Evolutionary conservation across 1,284 basidiomycete genomes (phyloP).

Genomic region (Sanghuangporus sanghuang): DNA sequence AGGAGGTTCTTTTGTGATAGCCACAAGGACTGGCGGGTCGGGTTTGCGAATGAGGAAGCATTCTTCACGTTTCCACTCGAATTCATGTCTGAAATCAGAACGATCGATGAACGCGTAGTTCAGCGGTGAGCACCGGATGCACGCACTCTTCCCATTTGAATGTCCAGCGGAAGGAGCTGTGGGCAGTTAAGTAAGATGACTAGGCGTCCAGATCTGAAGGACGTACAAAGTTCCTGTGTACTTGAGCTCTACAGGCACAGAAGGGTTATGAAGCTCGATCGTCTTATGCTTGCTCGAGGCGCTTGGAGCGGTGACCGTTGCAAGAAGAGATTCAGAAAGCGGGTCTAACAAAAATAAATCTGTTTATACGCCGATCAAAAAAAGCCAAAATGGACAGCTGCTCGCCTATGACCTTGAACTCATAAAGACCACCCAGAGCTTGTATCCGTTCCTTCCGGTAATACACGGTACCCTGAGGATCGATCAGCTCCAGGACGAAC

Average conservation of each 20-base stretch:
- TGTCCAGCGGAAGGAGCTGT: conserved; percentile 58
- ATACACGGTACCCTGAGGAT: conserved; percentile 54
- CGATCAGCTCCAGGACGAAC: conserved; percentile 60
- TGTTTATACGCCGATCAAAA: neutral
- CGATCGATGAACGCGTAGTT: neutral
- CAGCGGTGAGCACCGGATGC: neutral
- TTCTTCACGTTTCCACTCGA: conserved; percentile 79
- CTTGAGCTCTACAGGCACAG: conserved; percentile 61
- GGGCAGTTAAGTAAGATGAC: neutral
- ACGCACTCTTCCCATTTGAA: conserved; percentile 81
- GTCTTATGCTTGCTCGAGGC: conserved; percentile 67
- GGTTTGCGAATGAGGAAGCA: conserved; percentile 80
- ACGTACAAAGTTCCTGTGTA: conserved; percentile 58
- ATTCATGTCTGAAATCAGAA: conserved; percentile 55
- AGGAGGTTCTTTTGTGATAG: conserved; percentile 69
- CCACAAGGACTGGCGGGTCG: conserved; percentile 78
- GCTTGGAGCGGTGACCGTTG: conserved; percentile 57
- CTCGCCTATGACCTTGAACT: conserved; percentile 62
- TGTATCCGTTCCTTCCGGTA: conserved; percentile 62
- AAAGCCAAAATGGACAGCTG: conserved; percentile 1
- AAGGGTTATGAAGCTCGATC: conserved; percentile 72
- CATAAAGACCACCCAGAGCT: conserved; percentile 41
- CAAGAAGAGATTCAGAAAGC: conserved; percentile 57
- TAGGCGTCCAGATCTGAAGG: neutral
- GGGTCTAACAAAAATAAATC: conserved; percentile 43